Conservation (phyloP, 1,284 basidiomycete genomes). For the Violaceomyces palustris region DNA sequence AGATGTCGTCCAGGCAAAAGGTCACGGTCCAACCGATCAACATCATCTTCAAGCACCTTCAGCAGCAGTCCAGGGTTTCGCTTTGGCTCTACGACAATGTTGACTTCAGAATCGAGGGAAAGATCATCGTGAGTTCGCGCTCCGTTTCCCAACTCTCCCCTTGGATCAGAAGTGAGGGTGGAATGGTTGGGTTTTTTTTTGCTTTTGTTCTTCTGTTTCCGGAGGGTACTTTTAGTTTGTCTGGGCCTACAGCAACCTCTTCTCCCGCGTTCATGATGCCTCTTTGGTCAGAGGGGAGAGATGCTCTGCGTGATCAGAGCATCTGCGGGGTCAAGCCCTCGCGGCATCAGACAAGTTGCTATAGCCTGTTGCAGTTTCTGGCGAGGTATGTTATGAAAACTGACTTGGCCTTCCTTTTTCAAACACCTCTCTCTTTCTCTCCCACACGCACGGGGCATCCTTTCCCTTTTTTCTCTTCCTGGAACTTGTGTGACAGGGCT, state of each 20-base stretch:
- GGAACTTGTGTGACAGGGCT: slow-evolving; percentile 66
- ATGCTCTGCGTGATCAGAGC: no score
- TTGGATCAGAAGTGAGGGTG: background rate
- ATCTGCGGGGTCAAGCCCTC: no score
- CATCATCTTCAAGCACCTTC: slow-evolving; percentile 98
- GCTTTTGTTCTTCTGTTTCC: background rate
- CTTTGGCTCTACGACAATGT: slow-evolving; percentile 98
- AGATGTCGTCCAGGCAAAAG: slow-evolving; percentile 36
- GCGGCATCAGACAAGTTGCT: no score
- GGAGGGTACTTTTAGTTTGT: background rate
- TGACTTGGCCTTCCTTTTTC: no score
- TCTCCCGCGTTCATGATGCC: no score
- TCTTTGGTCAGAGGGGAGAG: no score
- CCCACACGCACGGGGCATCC: no score
- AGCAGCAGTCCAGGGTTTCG: slow-evolving; percentile 79
- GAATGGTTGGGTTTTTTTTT: background rate
- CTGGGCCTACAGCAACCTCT: no score
- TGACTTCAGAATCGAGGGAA: slow-evolving; percentile 93
- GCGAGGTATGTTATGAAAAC: no score
- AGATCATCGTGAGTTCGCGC: slow-evolving; percentile 63
- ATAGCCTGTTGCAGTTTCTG: no score
- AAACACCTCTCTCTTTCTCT: no score
- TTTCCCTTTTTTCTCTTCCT: no score
- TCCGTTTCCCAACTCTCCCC: background rate
- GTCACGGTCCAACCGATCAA: slow-evolving; percentile 58